These are phyloP conservation scores for Neofusicoccum laricinum DNA, from an alignment of 2,329 filamentous ascomycete species.

Conservation along the genomic window DNA sequence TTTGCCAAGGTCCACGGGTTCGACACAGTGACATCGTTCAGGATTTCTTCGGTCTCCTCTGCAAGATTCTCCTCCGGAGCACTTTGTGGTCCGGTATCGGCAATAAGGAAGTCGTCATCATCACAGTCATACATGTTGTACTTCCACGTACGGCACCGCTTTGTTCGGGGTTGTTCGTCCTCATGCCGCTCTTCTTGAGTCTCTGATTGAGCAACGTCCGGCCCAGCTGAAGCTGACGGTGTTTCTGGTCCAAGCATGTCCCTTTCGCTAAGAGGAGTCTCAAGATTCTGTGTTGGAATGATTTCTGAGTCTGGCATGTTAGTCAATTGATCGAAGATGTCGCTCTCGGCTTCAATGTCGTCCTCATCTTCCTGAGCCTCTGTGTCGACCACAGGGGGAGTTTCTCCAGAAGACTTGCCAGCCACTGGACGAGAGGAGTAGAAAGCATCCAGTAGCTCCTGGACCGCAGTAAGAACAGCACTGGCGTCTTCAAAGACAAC, in stretches of 20 bases:
- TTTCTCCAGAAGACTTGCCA: not conserved
- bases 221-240: not conserved
- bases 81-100: not conserved
- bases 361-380: not conserved
- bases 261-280: not conserved
- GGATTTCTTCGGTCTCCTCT: conserved; percentile 29
- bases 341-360: not conserved
- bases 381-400: no score
- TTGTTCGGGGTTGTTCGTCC: not conserved
- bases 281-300: no score
- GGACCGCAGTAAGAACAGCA: conserved; percentile 42
- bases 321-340: not conserved
- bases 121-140: conserved; percentile 40
- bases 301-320: not conserved
- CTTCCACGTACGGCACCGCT: conserved; percentile 26
- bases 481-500: conserved; percentile 63
- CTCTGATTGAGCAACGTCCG: not conserved
- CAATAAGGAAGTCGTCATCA: conserved; percentile 30
- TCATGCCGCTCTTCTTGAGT: not conserved
- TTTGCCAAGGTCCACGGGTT: conserved; percentile 52
- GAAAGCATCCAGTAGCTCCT: conserved; percentile 43
- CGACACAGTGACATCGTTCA: conserved; percentile 25
- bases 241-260: no score
- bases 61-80: conserved; percentile 21
- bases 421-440: conserved; percentile 27